phyloP scores from a whole-genome alignment of 495 filamentous ascomycete species.

The Hypoxylon intermedium region DNA sequence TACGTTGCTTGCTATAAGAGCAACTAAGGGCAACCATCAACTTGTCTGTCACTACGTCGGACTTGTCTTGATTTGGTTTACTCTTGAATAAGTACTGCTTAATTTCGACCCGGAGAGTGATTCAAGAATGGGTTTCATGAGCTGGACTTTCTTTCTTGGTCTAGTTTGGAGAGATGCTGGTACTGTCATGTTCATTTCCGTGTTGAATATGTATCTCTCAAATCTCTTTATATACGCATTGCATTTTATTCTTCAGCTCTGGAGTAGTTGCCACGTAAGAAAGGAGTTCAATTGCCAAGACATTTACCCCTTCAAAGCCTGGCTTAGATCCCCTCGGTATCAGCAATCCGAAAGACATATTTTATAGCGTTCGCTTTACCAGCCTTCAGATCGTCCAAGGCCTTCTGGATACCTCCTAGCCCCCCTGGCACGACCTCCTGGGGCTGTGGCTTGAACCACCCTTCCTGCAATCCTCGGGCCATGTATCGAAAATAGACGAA shows the following conservation, averaged over 20 bases:
- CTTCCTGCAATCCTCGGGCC: slow-evolving; percentile 59
- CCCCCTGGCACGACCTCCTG: slow-evolving; percentile 67
- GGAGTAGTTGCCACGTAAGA: too few species aligned
- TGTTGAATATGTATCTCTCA: not conserved
- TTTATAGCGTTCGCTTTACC: slow-evolving; percentile 73
- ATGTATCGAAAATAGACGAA: slow-evolving; percentile 63
- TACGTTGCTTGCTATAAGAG: slow-evolving; percentile 17
- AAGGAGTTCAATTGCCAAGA: too few species aligned
- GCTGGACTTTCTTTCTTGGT: too few species aligned
- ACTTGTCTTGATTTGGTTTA: too few species aligned
- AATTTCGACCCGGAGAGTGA: too few species aligned
- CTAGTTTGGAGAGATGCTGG: too few species aligned
- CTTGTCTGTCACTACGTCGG: too few species aligned
- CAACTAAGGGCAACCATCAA: slow-evolving; percentile 3
- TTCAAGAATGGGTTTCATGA: too few species aligned
- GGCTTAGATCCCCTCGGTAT: slow-evolving; percentile 56
- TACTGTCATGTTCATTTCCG: not conserved
- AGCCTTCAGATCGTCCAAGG: slow-evolving; percentile 61
- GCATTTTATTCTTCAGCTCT: too few species aligned
- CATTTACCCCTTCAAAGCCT: too few species aligned
- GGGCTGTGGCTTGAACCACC: slow-evolving; percentile 69
- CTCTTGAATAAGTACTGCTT: too few species aligned
- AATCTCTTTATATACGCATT: too few species aligned
- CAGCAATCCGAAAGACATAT: slow-evolving; percentile 71
- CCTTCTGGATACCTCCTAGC: slow-evolving; percentile 63